Conservation (phyloP, 441 rosid genomes). For the Jatropha multifida region DNA sequence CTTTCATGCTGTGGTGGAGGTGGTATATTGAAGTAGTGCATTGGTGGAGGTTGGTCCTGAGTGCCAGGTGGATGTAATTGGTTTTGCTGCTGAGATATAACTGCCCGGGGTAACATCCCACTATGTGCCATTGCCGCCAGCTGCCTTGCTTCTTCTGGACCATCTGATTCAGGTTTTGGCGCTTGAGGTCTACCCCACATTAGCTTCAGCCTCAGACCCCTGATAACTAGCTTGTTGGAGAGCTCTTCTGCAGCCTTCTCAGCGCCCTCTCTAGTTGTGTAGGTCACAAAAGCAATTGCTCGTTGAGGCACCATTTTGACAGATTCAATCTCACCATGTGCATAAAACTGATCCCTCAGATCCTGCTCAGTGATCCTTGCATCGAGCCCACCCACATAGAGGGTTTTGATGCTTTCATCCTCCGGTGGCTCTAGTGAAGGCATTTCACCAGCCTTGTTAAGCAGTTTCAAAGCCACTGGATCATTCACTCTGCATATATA, state of each 20-base stretch:
- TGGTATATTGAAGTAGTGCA: conserved; percentile 77
- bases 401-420: conserved; percentile 88
- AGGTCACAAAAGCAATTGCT: conserved; percentile 91
- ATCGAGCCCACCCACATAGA: conserved; percentile 92
- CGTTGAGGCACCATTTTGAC: conserved; percentile 84
- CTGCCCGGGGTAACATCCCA: conserved; percentile 82
- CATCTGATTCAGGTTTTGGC: conserved; percentile 73
- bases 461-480: conserved; percentile 91
- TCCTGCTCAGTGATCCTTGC: conserved; percentile 84
- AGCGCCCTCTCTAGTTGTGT: conserved; percentile 93
- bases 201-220: conserved; percentile 81
- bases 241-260: conserved; percentile 97
- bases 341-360: conserved; percentile 80
- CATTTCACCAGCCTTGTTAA: conserved; percentile 94
- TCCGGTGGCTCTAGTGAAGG: conserved; percentile 91
- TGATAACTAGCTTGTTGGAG: conserved; percentile 75
- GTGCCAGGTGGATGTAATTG: conserved; percentile 51
- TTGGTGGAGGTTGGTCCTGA: conserved; percentile 55
- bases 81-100: conserved; percentile 86
- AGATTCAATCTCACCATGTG: conserved; percentile 91
- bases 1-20: conserved; percentile 76
- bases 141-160: conserved; percentile 67
- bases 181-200: conserved; percentile 96
- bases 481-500: conserved; percentile 67
- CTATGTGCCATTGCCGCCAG: conserved; percentile 68